Evolutionary conservation across 768 basidiomycete genomes (phyloP).

Genomic region (Clathrus columnatus): DNA sequence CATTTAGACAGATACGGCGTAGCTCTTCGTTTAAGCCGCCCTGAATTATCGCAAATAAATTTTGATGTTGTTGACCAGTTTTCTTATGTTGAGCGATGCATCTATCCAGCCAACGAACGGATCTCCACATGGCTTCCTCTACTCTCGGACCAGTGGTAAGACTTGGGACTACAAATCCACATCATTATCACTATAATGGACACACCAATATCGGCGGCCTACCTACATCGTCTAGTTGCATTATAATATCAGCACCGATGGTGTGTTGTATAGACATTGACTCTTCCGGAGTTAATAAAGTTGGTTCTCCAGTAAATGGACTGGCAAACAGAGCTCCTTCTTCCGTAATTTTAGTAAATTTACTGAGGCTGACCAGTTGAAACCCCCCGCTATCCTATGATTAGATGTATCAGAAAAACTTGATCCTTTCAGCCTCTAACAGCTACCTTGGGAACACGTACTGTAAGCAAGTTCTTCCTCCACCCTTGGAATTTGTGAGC

Average conservation of each 20-base stretch:
- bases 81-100: slow-evolving; percentile 70
- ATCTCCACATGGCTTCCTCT: slow-evolving; percentile 80
- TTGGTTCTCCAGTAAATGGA: slow-evolving; percentile 80
- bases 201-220: slow-evolving; percentile 20
- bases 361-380: slow-evolving; percentile 76
- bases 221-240: slow-evolving; percentile 93
- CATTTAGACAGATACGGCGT: slow-evolving; percentile 67
- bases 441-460: slow-evolving; percentile 22
- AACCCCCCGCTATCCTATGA: slow-evolving; percentile 82
- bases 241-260: slow-evolving; percentile 89
- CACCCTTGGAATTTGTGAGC: slow-evolving; percentile 90
- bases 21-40: slow-evolving; percentile 70
- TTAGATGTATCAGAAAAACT: slow-evolving; percentile 1
- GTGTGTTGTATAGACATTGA: slow-evolving; percentile 85
- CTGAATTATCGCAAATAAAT: slow-evolving; percentile 88
- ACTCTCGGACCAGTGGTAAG: slow-evolving; percentile 75
- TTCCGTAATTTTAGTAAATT: slow-evolving; percentile 80
- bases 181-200: slow-evolving; percentile 10
- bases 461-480: slow-evolving; percentile 77
- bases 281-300: slow-evolving; percentile 88
- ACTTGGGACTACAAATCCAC: slow-evolving; percentile 52
- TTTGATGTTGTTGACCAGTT: slow-evolving; percentile 64
- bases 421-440: background rate
- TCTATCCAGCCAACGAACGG: slow-evolving; percentile 83
- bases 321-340: slow-evolving; percentile 80